Conservation (phyloP, 2,329 filamentous ascomycete genomes). For the Trichoderma sp. region DNA sequence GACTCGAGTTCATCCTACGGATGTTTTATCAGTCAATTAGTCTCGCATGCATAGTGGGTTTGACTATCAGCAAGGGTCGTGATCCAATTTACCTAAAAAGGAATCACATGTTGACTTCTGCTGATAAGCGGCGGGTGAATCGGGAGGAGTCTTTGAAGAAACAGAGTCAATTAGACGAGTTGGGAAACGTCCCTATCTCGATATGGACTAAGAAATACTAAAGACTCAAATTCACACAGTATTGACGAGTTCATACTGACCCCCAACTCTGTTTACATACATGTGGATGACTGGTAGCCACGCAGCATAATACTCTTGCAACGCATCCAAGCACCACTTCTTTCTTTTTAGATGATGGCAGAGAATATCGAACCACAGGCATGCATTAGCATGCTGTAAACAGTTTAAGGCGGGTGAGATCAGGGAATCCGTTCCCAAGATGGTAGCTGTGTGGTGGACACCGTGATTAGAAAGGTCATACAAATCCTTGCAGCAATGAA, state of each 20-base stretch:
- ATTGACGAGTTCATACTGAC: not conserved
- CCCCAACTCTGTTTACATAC: not conserved
- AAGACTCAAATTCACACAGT: not conserved
- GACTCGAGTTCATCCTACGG: not conserved
- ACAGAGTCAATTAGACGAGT: not conserved
- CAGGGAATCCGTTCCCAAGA: not conserved
- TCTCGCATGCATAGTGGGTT: not conserved
- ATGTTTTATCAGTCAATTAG: not conserved
- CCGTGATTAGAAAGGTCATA: not conserved
- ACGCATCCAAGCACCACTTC: not conserved
- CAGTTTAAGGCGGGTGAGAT: not conserved
- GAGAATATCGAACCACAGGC: not conserved
- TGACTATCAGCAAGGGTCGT: not conserved
- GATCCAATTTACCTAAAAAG: not conserved
- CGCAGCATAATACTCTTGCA: not conserved
- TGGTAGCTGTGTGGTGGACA: not conserved
- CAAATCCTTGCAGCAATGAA: not conserved
- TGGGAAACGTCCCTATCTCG: not conserved
- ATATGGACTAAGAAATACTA: not conserved
- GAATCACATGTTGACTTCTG: not conserved
- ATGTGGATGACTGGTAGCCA: no score
- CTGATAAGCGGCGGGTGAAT: not conserved
- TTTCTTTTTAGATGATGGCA: not conserved
- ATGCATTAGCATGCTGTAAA: not conserved
- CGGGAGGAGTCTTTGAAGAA: not conserved